These are phyloP conservation scores for Dichomitus squalens DNA, from an alignment of 1,284 basidiomycete genomes.

Conservation along the genomic window DNA sequence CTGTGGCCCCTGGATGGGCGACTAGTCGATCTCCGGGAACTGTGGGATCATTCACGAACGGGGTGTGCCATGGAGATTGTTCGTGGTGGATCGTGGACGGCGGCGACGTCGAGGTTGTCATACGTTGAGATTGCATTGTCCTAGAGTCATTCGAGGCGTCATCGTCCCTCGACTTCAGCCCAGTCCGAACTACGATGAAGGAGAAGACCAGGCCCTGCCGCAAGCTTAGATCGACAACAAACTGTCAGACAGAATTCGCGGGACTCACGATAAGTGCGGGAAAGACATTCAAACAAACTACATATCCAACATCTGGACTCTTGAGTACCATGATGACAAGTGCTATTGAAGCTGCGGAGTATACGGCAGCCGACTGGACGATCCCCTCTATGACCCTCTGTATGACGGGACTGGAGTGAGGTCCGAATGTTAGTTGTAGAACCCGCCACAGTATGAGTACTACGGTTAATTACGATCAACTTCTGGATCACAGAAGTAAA, in stretches of 20 bases:
- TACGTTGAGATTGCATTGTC: too few species aligned
- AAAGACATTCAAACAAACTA: slow-evolving; percentile 11
- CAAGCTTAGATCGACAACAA: too few species aligned
- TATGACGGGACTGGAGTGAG: too few species aligned
- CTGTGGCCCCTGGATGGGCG: too few species aligned
- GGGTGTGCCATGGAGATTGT: too few species aligned
- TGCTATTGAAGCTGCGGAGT: slow-evolving; percentile 14
- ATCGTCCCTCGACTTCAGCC: neutral
- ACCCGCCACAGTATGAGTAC: neutral
- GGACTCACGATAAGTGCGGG: slow-evolving; percentile 14
- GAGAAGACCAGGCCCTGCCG: slow-evolving; percentile 11
- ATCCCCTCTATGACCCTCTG: slow-evolving; percentile 13
- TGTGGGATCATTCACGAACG: too few species aligned
- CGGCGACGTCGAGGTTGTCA: too few species aligned
- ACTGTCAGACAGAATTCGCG: too few species aligned
- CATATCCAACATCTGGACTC: slow-evolving; percentile 9
- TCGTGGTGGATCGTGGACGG: too few species aligned
- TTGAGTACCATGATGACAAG: slow-evolving; percentile 15
- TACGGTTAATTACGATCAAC: neutral
- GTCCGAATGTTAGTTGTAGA: neutral
- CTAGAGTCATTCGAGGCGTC: too few species aligned
- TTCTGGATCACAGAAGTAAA: neutral
- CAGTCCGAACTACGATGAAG: slow-evolving; percentile 15
- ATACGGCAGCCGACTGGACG: slow-evolving; percentile 17
- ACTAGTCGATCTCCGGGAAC: too few species aligned